Conservation (phyloP, 257 asterid genomes). For the Solanum corneliomulleri region DNA sequence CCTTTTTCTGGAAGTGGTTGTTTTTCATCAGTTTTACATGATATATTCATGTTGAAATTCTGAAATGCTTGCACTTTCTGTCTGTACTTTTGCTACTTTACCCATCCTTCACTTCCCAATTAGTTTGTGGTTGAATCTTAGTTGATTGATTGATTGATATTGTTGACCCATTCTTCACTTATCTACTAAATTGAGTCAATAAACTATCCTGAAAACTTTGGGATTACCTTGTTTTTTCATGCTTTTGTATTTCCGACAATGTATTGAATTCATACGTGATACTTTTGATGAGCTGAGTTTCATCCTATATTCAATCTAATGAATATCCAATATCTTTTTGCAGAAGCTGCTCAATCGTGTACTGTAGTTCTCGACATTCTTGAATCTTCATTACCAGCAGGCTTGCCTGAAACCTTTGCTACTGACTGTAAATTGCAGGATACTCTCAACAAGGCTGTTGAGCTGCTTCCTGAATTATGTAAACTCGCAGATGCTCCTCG, state of each 20-base stretch:
- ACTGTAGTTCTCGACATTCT: constrained; percentile 73
- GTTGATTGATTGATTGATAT: background rate
- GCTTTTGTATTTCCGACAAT: background rate
- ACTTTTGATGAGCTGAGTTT: background rate
- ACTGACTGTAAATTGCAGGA: constrained; percentile 87
- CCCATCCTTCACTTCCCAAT: background rate
- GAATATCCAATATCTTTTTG: constrained; percentile 25
- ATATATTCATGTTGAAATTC: background rate
- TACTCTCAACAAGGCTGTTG: constrained; percentile 72
- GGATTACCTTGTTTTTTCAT: background rate
- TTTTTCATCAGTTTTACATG: background rate
- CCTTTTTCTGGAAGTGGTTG: background rate
- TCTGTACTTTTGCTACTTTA: background rate
- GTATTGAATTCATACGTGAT: background rate
- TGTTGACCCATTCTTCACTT: background rate
- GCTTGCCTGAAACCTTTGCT: constrained; percentile 75
- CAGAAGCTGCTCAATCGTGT: constrained; percentile 99
- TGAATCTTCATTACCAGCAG: constrained; percentile 86
- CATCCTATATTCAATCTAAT: constrained; percentile 5
- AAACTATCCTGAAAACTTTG: background rate
- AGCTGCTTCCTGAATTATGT: constrained; percentile 83
- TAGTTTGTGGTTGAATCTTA: background rate
- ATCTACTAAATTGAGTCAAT: background rate
- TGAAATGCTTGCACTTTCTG: background rate
- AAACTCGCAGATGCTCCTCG: constrained; percentile 61